Percentiles rank a stretch among this genome's conserved stretches.
These are phyloP conservation scores for Fusarium oligoseptatum DNA, from an alignment of 2,329 filamentous ascomycete genomes.

Conservation along the genomic window DNA sequence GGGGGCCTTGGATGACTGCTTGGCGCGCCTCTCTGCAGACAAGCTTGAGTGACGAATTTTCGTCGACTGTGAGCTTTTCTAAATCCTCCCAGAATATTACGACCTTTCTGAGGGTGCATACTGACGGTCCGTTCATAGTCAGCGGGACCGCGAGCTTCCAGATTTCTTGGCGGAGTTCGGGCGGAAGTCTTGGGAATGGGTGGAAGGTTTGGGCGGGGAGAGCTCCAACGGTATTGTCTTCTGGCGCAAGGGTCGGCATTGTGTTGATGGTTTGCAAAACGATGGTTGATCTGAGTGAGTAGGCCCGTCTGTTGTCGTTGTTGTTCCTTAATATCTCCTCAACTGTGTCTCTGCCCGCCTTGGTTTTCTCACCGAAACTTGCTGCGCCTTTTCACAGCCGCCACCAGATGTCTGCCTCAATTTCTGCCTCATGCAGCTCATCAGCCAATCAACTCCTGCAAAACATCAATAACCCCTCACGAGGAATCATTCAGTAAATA, in stretches of 20 bases:
- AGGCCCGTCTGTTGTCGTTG: rapidly evolving
- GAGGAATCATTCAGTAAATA: neutral
- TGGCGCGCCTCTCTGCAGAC: neutral
- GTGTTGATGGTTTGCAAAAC: neutral
- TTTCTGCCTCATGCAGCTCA: neutral
- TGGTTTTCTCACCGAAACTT: neutral
- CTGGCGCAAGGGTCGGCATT: neutral
- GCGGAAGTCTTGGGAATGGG: neutral
- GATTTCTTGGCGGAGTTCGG: neutral
- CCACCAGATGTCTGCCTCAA: neutral
- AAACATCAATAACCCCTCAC: neutral
- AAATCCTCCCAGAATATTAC: no score
- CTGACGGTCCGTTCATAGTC: neutral
- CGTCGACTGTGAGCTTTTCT: neutral
- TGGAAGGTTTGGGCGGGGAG: neutral
- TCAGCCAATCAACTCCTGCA: neutral
- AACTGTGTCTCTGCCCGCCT: neutral
- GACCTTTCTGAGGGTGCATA: neutral
- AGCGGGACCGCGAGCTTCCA: neutral
- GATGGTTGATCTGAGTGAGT: neutral
- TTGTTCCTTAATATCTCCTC: neutral
- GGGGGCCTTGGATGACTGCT: neutral
- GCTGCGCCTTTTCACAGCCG: neutral
- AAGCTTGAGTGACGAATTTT: neutral
- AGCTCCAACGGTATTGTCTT: neutral